Base-by-base conservation (phyloP, 176 grass and related monocot genomes). In the Oryza coarctata region DNA sequence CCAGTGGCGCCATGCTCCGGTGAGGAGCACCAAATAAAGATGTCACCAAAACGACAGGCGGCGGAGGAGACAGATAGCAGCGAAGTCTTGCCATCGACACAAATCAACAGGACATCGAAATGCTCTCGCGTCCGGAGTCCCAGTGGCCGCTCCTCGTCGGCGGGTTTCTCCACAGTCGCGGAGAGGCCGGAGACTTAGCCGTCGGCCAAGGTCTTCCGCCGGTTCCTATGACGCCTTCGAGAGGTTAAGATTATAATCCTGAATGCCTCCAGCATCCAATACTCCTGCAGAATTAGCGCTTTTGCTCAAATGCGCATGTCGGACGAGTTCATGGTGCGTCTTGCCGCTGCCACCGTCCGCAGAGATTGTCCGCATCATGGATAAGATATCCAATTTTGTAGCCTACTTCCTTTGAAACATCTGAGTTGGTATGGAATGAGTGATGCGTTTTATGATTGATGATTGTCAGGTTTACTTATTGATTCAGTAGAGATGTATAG, bases 301-400 rank as follows among this genome's bases (percentile, higher is more conserved):
- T 40, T 80, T 83, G 83, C 55, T 80, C 55, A 9, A 81, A 72
- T 31, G 36, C 28, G 76, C 68, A 97, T 92, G 66, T 92, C 94
- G 2, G 72, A 90, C 43, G 90, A 94, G 60, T 90, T 97, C 6
- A 90, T 94, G 9, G 71, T 55, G 76, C 65, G 70, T 97, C 27
- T 75, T 90, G 68, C 81, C 44, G 81, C 34, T 97, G 27, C 92
- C 83, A 3, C 84, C 94, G 6, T 81, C 94, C 3, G 33, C 43
- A n/a, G 94, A 97, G 77, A 88, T 94, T 32, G 87, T 97, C 36
- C 78, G 74, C 12, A 40, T 83, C 49, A 94, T 97, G 94, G 94
- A 97, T 80, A 90, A 94, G 74, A 97, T 97, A 40, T 97, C 94
- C 41, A 88, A 94, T 70, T 92, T 90, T 12, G 94, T 94, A 87